phyloP scores from a whole-genome alignment of 2,329 filamentous ascomycete genomes.

The Phialophora expanda region DNA sequence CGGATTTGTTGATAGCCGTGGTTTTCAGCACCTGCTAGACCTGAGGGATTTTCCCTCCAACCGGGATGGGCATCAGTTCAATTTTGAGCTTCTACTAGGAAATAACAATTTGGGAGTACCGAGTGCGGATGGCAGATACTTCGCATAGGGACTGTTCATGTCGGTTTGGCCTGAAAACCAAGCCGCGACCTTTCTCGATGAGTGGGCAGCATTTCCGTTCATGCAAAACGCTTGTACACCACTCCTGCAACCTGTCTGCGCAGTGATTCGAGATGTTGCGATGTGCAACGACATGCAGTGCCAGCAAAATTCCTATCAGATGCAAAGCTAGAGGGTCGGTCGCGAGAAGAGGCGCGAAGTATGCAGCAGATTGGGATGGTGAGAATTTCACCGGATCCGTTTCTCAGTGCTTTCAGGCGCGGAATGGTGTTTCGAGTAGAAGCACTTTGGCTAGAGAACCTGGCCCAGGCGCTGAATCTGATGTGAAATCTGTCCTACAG shows the following conservation, averaged over 20 bases:
- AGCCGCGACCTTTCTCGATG: neutral
- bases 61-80: neutral
- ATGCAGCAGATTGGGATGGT: neutral
- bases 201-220: neutral
- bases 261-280: neutral
- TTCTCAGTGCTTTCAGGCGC: neutral
- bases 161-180: neutral
- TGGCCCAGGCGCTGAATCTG: neutral
- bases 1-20: neutral
- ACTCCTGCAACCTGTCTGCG: neutral
- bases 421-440: neutral
- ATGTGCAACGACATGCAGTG: neutral
- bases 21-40: neutral
- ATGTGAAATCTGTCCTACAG: neutral
- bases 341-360: neutral
- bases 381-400: neutral
- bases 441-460: neutral
- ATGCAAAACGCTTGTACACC: neutral
- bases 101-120: neutral
- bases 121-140: neutral
- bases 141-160: neutral
- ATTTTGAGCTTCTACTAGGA: neutral
- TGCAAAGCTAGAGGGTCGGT: neutral
- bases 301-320: neutral
- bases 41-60: slow-evolving; percentile 1